These are phyloP conservation scores for Aspergillus fructus DNA, from an alignment of 2,329 filamentous ascomycete genomes.

Conservation along the genomic window DNA sequence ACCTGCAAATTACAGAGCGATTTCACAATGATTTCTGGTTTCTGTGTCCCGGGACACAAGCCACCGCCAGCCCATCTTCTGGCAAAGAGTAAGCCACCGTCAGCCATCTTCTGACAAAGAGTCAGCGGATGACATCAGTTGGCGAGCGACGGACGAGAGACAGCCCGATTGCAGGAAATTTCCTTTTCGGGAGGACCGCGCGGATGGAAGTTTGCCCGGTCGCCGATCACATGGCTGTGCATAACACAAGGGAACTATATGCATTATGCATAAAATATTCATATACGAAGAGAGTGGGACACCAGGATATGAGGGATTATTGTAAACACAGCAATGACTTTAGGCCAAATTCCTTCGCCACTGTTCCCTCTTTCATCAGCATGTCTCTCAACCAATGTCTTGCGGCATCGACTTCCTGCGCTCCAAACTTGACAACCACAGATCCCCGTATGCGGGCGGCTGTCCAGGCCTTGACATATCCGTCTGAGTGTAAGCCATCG, in stretches of 20 bases:
- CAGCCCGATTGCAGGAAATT: background rate
- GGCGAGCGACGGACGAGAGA: background rate
- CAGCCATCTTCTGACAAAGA: no score
- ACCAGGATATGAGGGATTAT: background rate
- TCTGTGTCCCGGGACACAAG: no score
- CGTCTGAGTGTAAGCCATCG: background rate
- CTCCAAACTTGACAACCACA: background rate
- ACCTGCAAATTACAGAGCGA: no score
- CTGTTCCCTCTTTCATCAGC: background rate
- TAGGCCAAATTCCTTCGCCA: background rate
- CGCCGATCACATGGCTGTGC: background rate
- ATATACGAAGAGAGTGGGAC: no score
- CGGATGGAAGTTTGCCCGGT: background rate
- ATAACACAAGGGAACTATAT: no score
- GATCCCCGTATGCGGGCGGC: background rate
- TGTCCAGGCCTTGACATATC: background rate
- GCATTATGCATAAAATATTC: no score
- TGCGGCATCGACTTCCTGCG: background rate
- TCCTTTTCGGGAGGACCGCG: no score
- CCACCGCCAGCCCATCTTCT: no score
- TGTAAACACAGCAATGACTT: background rate
- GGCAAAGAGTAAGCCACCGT: no score
- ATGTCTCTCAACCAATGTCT: background rate
- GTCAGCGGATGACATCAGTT: no score
- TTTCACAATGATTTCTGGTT: no score